Percentiles rank a stretch among this genome's conserved stretches.
These are phyloP conservation scores for Leptographium galeiforme DNA, from an alignment of 2,329 filamentous ascomycete species.

Conservation along the genomic window DNA sequence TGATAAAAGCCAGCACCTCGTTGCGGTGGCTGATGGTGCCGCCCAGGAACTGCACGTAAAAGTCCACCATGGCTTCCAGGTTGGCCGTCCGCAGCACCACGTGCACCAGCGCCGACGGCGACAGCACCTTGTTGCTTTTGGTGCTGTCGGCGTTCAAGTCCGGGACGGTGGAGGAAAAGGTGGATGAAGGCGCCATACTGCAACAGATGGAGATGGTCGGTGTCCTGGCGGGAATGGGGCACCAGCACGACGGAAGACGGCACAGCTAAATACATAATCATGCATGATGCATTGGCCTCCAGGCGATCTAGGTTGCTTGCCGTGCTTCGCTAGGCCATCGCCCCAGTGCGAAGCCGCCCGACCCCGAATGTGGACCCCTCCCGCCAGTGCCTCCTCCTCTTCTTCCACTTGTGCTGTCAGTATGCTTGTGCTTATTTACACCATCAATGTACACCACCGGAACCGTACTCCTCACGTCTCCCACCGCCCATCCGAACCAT, in stretches of 20 bases:
- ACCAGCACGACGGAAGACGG: background rate
- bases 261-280: background rate
- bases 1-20: conserved; percentile 21
- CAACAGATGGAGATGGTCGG: background rate
- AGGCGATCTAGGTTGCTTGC: background rate
- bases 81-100: conserved; percentile 10
- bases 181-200: background rate
- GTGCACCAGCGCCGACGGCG: conserved; percentile 4
- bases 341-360: background rate
- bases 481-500: background rate
- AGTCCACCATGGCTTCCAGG: conserved; percentile 19
- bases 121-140: background rate
- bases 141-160: background rate
- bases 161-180: background rate
- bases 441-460: background rate
- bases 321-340: background rate
- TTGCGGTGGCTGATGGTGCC: conserved; percentile 16
- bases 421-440: background rate
- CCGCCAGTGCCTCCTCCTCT: background rate
- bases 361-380: background rate
- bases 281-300: background rate
- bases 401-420: background rate
- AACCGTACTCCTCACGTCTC: background rate
- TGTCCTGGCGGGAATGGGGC: background rate
- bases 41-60: conserved; percentile 24